Percentiles rank a stretch among this genome's conserved stretches.
phyloP scores from a whole-genome alignment of 805 yeast genomes.

The Hanseniaspora clermontiae region DNA sequence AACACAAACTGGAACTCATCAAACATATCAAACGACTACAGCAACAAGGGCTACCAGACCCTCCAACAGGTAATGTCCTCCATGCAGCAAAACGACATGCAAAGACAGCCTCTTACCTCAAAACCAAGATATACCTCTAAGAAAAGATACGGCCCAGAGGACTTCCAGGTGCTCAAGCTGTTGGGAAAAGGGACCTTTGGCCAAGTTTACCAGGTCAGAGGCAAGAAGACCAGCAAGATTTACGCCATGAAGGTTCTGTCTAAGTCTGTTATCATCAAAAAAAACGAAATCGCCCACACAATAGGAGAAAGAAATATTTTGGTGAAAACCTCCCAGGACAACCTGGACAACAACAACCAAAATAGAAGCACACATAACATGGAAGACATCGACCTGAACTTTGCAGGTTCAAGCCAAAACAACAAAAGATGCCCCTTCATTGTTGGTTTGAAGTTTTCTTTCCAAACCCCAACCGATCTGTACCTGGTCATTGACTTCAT shows the following conservation, averaged over 20 bases:
- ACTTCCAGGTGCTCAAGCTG: conserved; percentile 80
- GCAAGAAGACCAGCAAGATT: conserved; percentile 75
- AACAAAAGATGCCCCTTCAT: conserved; percentile 79
- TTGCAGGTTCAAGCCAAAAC: neutral
- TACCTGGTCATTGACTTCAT: conserved; percentile 92
- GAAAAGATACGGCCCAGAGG: conserved; percentile 65
- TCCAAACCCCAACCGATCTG: conserved; percentile 87
- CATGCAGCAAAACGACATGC: neutral
- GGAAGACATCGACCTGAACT: neutral
- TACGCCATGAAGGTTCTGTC: conserved; percentile 96
- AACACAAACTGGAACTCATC: conserved; percentile 1
- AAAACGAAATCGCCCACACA: conserved; percentile 96
- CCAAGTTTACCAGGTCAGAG: conserved; percentile 90
- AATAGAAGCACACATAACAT: neutral
- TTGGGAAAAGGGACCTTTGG: conserved; percentile 97
- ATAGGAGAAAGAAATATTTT: conserved; percentile 92
- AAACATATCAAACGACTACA: neutral
- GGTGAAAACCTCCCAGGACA: conserved; percentile 62
- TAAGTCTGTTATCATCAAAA: conserved; percentile 87
- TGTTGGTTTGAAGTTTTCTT: conserved; percentile 89
- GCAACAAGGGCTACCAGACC: conserved; percentile 12
- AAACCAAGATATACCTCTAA: neutral
- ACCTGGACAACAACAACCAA: neutral
- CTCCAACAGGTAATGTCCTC: conserved; percentile 11
- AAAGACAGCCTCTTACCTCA: neutral